Percentiles rank a stretch among this genome's conserved stretches.
These are phyloP conservation scores for Pseudopyricularia cyperi DNA, from an alignment of 2,329 filamentous ascomycete species.

Conservation along the genomic window DNA sequence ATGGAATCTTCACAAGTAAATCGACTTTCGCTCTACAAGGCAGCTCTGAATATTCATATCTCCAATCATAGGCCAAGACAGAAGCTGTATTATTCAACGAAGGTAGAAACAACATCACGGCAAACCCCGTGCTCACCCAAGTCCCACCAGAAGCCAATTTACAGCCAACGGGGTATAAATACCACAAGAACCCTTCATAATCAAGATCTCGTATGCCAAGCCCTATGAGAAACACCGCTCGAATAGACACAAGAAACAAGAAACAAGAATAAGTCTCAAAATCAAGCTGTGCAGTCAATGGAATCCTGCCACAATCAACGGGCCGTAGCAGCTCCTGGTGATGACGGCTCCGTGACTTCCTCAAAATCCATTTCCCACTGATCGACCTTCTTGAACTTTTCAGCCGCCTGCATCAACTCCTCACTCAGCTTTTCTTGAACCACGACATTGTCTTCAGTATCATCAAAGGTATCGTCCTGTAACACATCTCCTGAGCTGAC, in stretches of 20 bases:
- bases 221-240: not conserved
- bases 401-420: slow-evolving; percentile 44
- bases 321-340: slow-evolving; percentile 29
- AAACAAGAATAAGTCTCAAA: not conserved
- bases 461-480: slow-evolving; percentile 30
- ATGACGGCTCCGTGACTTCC: slow-evolving; percentile 43
- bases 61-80: not conserved
- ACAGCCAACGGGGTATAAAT: not conserved
- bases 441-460: slow-evolving; percentile 13
- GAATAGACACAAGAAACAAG: not conserved
- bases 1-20: not conserved
- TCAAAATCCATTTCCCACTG: slow-evolving; percentile 57
- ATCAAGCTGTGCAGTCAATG: not conserved
- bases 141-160: not conserved
- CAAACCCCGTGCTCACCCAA: not conserved
- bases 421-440: slow-evolving; percentile 26
- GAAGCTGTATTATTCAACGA: not conserved
- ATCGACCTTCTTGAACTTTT: slow-evolving; percentile 58
- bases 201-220: not conserved
- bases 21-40: not conserved
- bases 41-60: not conserved
- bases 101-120: not conserved
- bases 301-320: not conserved
- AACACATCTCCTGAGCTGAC: slow-evolving; percentile 15
- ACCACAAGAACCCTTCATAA: not conserved